Percentiles rank a stretch among this genome's conserved stretches.
Conservation (phyloP, 2,329 filamentous ascomycete genomes). For the Dactylellina drechsleri region DNA sequence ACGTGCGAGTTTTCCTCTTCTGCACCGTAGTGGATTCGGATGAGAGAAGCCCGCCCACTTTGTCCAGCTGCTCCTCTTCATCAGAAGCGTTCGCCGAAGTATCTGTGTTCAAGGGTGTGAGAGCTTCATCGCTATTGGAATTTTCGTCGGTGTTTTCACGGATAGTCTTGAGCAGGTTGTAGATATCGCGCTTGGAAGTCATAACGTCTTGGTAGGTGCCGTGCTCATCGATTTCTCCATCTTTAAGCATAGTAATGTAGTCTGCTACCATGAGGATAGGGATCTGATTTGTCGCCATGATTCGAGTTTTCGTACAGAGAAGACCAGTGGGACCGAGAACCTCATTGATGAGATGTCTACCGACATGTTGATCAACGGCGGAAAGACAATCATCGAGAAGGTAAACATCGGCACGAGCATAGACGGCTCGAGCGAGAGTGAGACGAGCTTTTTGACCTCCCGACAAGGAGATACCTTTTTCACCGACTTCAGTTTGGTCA, state of each 20-base stretch:
- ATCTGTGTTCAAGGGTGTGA: constrained; percentile 66
- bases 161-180: constrained; percentile 75
- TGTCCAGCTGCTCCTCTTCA: constrained; percentile 65
- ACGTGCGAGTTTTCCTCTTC: constrained; percentile 70
- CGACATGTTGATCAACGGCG: constrained; percentile 97
- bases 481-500: constrained; percentile 94
- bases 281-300: constrained; percentile 95
- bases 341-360: constrained; percentile 91
- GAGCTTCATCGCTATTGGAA: constrained; percentile 77
- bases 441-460: constrained; percentile 90
- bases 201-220: constrained; percentile 91
- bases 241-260: constrained; percentile 84
- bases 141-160: constrained; percentile 67
- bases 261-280: constrained; percentile 88
- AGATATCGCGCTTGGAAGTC: constrained; percentile 91
- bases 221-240: constrained; percentile 83
- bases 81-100: constrained; percentile 54
- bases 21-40: constrained; percentile 64
- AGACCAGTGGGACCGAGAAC: constrained; percentile 88
- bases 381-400: constrained; percentile 93
- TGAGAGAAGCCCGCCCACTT: constrained; percentile 66
- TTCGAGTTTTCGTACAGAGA: constrained; percentile 83
- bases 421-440: constrained; percentile 90
- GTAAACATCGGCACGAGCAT: constrained; percentile 95
- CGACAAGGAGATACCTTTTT: constrained; percentile 93